These are phyloP conservation scores for Microsporum audouinii DNA, from an alignment of 2,329 filamentous ascomycete genomes.

Conservation along the genomic window DNA sequence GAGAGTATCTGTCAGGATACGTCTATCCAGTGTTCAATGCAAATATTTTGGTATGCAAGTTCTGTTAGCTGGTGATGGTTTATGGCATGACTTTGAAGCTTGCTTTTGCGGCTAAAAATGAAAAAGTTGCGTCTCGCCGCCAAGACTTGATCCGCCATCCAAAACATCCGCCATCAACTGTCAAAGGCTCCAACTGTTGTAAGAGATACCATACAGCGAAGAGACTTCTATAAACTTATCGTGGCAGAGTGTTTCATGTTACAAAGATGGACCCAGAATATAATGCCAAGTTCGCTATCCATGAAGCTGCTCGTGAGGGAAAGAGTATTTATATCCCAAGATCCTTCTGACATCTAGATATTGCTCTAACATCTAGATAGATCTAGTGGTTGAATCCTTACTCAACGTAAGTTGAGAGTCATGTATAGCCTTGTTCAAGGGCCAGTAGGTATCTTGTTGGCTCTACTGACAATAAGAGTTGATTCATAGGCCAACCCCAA, in stretches of 20 bases:
- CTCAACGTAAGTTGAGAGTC: constrained; percentile 45
- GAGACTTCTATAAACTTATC: not conserved
- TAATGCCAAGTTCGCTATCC: constrained; percentile 63
- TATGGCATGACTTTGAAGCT: not conserved
- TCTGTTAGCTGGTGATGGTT: not conserved
- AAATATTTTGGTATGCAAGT: not conserved
- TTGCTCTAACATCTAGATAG: constrained; percentile 37
- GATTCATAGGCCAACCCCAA: constrained; percentile 59
- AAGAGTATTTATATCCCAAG: constrained; percentile 47
- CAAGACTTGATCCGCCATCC: not conserved
- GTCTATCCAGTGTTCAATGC: not conserved
- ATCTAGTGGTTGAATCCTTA: constrained; percentile 59
- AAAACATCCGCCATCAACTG: not conserved
- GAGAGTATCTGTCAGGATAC: not conserved
- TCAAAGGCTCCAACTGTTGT: not conserved
- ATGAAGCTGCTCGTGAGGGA: constrained; percentile 76
- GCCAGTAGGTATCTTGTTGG: constrained; percentile 5
- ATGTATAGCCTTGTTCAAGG: constrained; percentile 18
- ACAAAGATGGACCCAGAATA: constrained; percentile 30
- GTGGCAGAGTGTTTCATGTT: too few species aligned
- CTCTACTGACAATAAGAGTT: not conserved
- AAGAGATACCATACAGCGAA: not conserved
- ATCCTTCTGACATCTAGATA: not conserved
- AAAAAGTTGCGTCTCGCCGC: not conserved
- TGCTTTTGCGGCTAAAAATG: not conserved